Evolutionary conservation across 1,284 basidiomycete species (phyloP).

Genomic region (Cutaneotrichosporon daszewskae): DNA sequence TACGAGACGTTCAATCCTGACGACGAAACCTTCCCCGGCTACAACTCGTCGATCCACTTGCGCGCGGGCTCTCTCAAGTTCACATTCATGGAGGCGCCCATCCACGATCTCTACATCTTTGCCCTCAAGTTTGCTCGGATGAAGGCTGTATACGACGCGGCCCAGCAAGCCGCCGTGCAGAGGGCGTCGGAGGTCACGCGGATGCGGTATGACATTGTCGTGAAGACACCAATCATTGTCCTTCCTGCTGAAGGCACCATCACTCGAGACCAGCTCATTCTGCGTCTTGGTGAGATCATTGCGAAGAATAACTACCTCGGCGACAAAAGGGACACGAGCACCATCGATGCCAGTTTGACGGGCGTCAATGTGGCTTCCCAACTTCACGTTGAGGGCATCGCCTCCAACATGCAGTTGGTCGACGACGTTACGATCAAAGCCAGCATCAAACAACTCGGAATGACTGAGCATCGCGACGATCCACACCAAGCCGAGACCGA

Average conservation of each 20-base stretch:
- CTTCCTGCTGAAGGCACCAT: slow-evolving; percentile 68
- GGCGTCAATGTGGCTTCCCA: slow-evolving; percentile 81
- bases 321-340: slow-evolving; percentile 54
- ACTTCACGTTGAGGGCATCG: slow-evolving; percentile 53
- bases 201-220: slow-evolving; percentile 84
- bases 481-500: slow-evolving; percentile 61
- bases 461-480: slow-evolving; percentile 47
- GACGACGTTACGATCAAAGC: slow-evolving; percentile 81
- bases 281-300: slow-evolving; percentile 83
- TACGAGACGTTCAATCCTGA: slow-evolving; percentile 82
- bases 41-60: slow-evolving; percentile 81
- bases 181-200: slow-evolving; percentile 74
- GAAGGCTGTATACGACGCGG: slow-evolving; percentile 90
- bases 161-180: slow-evolving; percentile 86
- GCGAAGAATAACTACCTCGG: slow-evolving; percentile 71
- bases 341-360: slow-evolving; percentile 69
- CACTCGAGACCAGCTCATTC: slow-evolving; percentile 65
- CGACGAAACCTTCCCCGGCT: slow-evolving; percentile 61
- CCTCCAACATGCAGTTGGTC: slow-evolving; percentile 72
- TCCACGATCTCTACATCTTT: slow-evolving; percentile 81
- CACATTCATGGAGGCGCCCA: slow-evolving; percentile 79
- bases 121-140: slow-evolving; percentile 80
- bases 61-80: slow-evolving; percentile 87
- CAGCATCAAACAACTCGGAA: slow-evolving; percentile 58
- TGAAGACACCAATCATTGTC: slow-evolving; percentile 89